Percentiles rank a stretch among this genome's conserved stretches.
Evolutionary conservation across 1,284 basidiomycete genomes (phyloP).

Genomic region (Chondrostereum purpureum): DNA sequence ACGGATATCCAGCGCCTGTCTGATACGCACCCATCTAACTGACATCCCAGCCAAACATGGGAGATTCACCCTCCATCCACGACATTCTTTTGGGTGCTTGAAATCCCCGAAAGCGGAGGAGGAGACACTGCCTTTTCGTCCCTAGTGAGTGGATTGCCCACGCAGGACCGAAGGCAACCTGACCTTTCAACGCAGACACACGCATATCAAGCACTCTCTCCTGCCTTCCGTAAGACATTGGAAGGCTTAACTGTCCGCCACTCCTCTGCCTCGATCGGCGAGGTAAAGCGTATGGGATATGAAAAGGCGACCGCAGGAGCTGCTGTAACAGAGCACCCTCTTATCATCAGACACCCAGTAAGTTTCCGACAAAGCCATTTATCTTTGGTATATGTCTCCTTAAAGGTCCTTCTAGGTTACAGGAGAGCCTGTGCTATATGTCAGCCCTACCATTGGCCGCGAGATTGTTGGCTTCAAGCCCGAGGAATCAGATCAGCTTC

Average conservation of each 20-base stretch:
- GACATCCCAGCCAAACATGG: background rate
- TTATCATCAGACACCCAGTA: background rate
- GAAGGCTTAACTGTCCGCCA: conserved; percentile 8
- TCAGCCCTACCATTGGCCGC: conserved; percentile 4
- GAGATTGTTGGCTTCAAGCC: conserved; percentile 7
- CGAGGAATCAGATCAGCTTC: conserved; percentile 11
- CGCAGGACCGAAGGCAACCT: background rate
- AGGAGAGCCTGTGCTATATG: conserved; percentile 6
- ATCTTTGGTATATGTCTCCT: too few relatives aligned
- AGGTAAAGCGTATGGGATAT: background rate
- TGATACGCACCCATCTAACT: background rate
- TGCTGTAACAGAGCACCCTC: background rate
- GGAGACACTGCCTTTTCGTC: conserved; percentile 9
- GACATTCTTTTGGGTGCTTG: conserved; percentile 9
- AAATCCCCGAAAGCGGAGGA: conserved; percentile 4
- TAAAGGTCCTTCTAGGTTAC: conserved; percentile 7
- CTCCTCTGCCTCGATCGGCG: conserved; percentile 1
- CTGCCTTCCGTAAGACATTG: conserved; percentile 9
- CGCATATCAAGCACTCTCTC: conserved; percentile 9
- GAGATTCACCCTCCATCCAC: conserved; percentile 10
- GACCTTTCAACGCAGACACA: background rate
- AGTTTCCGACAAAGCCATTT: too few relatives aligned
- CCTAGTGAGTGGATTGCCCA: background rate
- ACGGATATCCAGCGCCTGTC: background rate
- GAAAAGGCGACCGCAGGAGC: conserved; percentile 1